Percentiles rank a stretch among this genome's conserved stretches.
Evolutionary conservation across 257 asterid genomes (phyloP).

Genomic region (Petunia secreta): DNA sequence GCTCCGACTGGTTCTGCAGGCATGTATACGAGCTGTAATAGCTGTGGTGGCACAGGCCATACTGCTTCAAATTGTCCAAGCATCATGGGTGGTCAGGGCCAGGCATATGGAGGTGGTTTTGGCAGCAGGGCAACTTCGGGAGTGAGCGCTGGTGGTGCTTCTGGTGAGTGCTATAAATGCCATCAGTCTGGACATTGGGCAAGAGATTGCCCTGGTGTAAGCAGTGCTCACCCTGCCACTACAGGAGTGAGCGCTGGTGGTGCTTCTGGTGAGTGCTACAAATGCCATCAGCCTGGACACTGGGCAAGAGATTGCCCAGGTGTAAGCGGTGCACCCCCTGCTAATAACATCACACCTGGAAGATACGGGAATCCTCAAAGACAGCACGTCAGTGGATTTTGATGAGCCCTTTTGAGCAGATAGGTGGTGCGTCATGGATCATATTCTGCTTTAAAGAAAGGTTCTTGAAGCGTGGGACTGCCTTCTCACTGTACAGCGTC

Average conservation of each 20-base stretch:
- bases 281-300: conserved; percentile 85
- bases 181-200: conserved; percentile 91
- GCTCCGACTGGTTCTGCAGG: conserved; percentile 48
- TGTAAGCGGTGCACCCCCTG: conserved; percentile 58
- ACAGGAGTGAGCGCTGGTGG: conserved; percentile 50
- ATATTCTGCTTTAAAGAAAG: conserved; percentile 5
- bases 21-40: conserved; percentile 53
- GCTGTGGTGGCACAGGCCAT: conserved; percentile 86
- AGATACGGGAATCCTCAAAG: conserved; percentile 61
- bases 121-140: conserved; percentile 41
- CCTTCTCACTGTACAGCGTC: not conserved
- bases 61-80: conserved; percentile 76
- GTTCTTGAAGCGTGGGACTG: not conserved
- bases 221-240: conserved; percentile 44
- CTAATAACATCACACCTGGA: conserved; percentile 47
- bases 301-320: conserved; percentile 89
- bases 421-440: not conserved
- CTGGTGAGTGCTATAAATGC: conserved; percentile 74
- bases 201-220: conserved; percentile 65
- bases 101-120: conserved; percentile 61
- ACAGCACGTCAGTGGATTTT: conserved; percentile 78
- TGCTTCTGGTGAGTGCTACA: conserved; percentile 60
- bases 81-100: conserved; percentile 55
- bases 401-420: conserved; percentile 33
- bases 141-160: conserved; percentile 43